Evolutionary conservation across 441 rosid species (phyloP).

Genomic region (Rhodomyrtus psidioides): DNA sequence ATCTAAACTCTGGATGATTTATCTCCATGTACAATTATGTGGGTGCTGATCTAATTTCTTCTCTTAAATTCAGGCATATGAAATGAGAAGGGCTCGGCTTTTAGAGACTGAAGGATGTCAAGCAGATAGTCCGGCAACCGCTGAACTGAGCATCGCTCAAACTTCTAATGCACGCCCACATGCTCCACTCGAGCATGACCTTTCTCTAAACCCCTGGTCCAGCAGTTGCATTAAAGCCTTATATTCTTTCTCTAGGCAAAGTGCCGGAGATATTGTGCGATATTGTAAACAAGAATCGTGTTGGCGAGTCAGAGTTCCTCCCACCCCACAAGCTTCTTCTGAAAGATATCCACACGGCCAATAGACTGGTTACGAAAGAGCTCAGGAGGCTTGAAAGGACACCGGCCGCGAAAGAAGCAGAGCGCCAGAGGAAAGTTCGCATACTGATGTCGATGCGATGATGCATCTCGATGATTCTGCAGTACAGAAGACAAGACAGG

Average conservation of each 20-base stretch:
- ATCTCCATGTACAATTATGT: neutral
- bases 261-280: slow-evolving; percentile 28
- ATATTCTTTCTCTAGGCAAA: slow-evolving; percentile 35
- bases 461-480: neutral
- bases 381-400: slow-evolving; percentile 53
- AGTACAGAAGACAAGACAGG: neutral
- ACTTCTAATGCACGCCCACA: slow-evolving; percentile 10
- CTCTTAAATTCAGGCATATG: too few relatives aligned
- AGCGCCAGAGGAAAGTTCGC: slow-evolving; percentile 50
- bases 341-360: slow-evolving; percentile 61
- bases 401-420: slow-evolving; percentile 49
- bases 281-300: slow-evolving; percentile 16
- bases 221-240: slow-evolving; percentile 20
- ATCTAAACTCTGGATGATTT: too few relatives aligned
- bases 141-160: slow-evolving; percentile 16
- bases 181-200: slow-evolving; percentile 29
- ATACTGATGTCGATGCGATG: slow-evolving; percentile 79
- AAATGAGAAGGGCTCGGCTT: too few relatives aligned
- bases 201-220: slow-evolving; percentile 30
- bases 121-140: slow-evolving; percentile 22
- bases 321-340: slow-evolving; percentile 86
- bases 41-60: too few relatives aligned
- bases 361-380: slow-evolving; percentile 64
- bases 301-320: slow-evolving; percentile 37
- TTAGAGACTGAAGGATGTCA: too few relatives aligned